Evolutionary conservation across 148 eudicot genomes (phyloP), one percentile per base, ranked within the genome.

Genomic region (Pouteria glomerata): DNA sequence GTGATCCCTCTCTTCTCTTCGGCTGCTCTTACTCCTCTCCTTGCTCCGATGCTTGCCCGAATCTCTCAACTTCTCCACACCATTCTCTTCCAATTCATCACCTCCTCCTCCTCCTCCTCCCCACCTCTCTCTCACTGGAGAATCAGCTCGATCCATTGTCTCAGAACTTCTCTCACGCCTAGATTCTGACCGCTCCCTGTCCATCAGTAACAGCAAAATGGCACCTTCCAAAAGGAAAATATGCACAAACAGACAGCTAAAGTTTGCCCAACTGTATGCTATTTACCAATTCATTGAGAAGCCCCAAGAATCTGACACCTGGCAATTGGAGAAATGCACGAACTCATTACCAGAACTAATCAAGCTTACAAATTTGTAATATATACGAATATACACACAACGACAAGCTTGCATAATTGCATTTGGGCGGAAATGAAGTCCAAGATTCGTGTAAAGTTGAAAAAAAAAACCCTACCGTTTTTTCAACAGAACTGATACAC

Each of bases 1-100:
- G 62, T 76, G 83, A 69, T 89, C 92, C 81, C 82, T 87, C 72
- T 90, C 97, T 57, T 93, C 98, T 79, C 85, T 84, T 23, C 80
- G 84, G 69, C 89, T 85, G 75, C 80, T 89, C 80, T 77, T 85
- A 68, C 81, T 90, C 77, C 74, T 85, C 41, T 93, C 96, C 76
- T 85, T 93, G 76, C 87, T 87, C 29, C 90, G 84, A 71, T 83
- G 86, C 78, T 81, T 88, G 68, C 79, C 71, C 4, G 69, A 68
- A 24, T 87, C 89, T 70, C 81, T 78, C 42, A 64, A 57, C 69
- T 75, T 83, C 30, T 84, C 88, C 53, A 73, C 73, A 18, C 71
- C 91, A 63, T 66, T 66, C 47, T 83, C 86, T 52, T 80, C 91
- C 47, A 70, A 51, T 57, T 82, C 85, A 73, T 81, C 85, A 53